Base-by-base conservation (phyloP, 805 yeast genomes). In the Scheffersomyces lignosus region DNA sequence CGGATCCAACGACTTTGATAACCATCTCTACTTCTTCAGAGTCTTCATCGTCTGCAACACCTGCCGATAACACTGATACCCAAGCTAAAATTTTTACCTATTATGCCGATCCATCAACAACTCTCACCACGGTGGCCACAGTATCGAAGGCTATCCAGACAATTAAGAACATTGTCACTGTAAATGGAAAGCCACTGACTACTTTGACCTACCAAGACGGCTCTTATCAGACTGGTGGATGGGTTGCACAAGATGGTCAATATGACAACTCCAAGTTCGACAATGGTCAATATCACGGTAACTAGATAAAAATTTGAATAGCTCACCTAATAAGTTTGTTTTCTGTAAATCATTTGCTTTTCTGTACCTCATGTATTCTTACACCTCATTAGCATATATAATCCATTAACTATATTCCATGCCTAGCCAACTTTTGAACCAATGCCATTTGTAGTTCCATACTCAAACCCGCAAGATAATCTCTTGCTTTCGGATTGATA, bases 401-500 rank as follows among this genome's bases (percentile, higher is more conserved):
- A n/a, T n/a, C n/a, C n/a, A n/a, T n/a, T n/a, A n/a, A n/a, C n/a
- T n/a, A n/a, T n/a, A n/a, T n/a, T n/a, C n/a, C n/a, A n/a, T n/a
- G n/a, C n/a, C n/a, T n/a, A n/a, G n/a, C n/a, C n/a, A n/a, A n/a
- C n/a, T n/a, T n/a, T 20, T 20, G 24, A 20, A 20, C 10, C 9
- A 20, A 10, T 20, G 7, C 38, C 18, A 62, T 41, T 30, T 57
- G 59, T 17, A 49, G 38, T 34, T 57, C 65, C 29, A 62, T 37
- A 36, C 53, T 52, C 33, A 64, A 44, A 3, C 66, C 66, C 5
- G 55, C 53, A 15, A 70, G 45, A 5, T 67, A 38, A 3, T 57
- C 58, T 15, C 55, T 48, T 3, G 75, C 69, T 33, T 50, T 47
- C 3, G 62, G 64, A 37, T 71, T 72, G 36, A 67, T 49, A 36